Evolutionary conservation across 1,284 basidiomycete genomes (phyloP).

Genomic region (Cutaneotrichosporon sp.): DNA sequence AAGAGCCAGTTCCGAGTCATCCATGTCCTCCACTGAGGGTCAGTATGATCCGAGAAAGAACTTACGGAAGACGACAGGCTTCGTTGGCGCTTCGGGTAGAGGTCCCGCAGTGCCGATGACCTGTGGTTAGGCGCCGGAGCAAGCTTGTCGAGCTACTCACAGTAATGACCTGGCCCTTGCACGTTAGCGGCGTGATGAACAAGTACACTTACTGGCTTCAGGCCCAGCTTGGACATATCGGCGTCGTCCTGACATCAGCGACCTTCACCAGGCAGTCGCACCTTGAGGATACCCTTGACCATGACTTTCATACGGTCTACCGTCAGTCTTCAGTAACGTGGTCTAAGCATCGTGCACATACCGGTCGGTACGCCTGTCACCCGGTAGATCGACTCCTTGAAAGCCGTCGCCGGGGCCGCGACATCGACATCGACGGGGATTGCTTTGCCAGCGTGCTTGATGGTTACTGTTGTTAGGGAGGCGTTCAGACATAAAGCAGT

Average conservation of each 20-base stretch:
- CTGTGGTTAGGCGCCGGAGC: slow-evolving; percentile 54
- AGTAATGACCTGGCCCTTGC: slow-evolving; percentile 57
- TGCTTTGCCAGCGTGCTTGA: slow-evolving; percentile 86
- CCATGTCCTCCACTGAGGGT: slow-evolving; percentile 64
- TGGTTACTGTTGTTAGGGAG: slow-evolving; percentile 57
- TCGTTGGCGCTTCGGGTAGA: slow-evolving; percentile 76
- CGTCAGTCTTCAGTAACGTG: not conserved
- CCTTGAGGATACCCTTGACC: slow-evolving; percentile 68
- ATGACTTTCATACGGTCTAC: slow-evolving; percentile 92
- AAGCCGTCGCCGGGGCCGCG: slow-evolving; percentile 57
- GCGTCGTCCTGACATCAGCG: slow-evolving; percentile 67
- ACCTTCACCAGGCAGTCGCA: slow-evolving; percentile 16
- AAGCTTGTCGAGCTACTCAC: slow-evolving; percentile 47
- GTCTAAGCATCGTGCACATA: slow-evolving; percentile 9
- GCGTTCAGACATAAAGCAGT: too few relatives aligned
- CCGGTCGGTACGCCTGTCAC: slow-evolving; percentile 71
- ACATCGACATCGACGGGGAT: slow-evolving; percentile 54
- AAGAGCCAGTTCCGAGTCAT: slow-evolving; percentile 70
- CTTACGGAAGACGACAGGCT: slow-evolving; percentile 65
- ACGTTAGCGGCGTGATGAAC: too few relatives aligned
- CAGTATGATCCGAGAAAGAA: slow-evolving; percentile 46
- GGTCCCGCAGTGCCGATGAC: slow-evolving; percentile 90
- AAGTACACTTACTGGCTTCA: slow-evolving; percentile 68
- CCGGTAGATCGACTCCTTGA: slow-evolving; percentile 78
- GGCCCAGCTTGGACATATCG: slow-evolving; percentile 72